Evolutionary conservation across 495 filamentous ascomycete species (phyloP).

Genomic region (Opeltia flavorubescens): DNA sequence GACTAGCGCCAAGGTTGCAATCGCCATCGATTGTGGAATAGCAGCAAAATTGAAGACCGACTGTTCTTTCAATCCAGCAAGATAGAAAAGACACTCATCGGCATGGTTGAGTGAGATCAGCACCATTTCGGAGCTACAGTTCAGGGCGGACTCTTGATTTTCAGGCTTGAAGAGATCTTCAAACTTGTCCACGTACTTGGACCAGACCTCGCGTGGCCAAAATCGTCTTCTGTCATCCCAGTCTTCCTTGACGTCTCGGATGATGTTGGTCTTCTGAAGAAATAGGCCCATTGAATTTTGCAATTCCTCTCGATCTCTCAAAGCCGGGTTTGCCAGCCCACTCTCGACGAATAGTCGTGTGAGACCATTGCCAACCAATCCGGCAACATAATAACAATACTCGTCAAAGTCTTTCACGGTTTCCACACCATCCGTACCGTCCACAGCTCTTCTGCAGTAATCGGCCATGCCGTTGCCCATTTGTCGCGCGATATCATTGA

Average conservation of each 20-base stretch:
- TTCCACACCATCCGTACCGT: conserved; percentile 63
- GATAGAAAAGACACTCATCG: conserved; percentile 91
- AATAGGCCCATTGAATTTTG: conserved; percentile 95
- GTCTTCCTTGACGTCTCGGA: conserved; percentile 87
- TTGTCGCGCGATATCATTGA: conserved; percentile 84
- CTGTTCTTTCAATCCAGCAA: conserved; percentile 90
- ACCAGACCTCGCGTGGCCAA: conserved; percentile 94
- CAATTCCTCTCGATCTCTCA: conserved; percentile 63
- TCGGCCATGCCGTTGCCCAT: conserved; percentile 99
- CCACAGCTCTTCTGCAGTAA: conserved; percentile 68
- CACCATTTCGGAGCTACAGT: conserved; percentile 91
- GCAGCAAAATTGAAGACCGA: conserved; percentile 99
- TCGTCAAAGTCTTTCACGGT: conserved; percentile 81
- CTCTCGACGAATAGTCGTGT: conserved; percentile 86
- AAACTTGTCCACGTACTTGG: conserved; percentile 78
- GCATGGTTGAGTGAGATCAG: conserved; percentile 74
- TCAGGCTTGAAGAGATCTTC: conserved; percentile 78
- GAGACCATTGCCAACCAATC: conserved; percentile 83
- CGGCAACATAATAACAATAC: conserved; percentile 98
- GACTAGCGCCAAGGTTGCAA: conserved; percentile 78
- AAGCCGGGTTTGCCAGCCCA: conserved; percentile 70
- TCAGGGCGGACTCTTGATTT: conserved; percentile 63
- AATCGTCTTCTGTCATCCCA: conserved; percentile 73
- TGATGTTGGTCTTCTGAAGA: conserved; percentile 96
- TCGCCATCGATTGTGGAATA: conserved; percentile 97